Conservation (phyloP, 345 rosid genomes). For the Gossypium mustelinum region DNA sequence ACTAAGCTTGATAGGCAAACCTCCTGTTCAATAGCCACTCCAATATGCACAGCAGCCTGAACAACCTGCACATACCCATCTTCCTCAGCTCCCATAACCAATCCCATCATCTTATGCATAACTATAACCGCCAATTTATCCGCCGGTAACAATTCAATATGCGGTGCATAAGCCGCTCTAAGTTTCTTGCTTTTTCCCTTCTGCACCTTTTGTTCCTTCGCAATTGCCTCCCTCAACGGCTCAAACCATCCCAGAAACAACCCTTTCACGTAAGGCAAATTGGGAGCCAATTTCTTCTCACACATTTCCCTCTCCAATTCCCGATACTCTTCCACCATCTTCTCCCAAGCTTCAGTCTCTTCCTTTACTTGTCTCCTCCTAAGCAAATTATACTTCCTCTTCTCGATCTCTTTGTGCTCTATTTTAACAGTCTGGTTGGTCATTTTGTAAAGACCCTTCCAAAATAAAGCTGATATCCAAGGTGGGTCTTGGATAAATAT, state of each 20-base stretch:
- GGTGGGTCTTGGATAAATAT: constrained; percentile 70
- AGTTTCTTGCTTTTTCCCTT: constrained; percentile 49
- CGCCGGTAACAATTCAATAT: constrained; percentile 68
- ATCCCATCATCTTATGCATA: constrained; percentile 92
- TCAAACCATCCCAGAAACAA: constrained; percentile 91
- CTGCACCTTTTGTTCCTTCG: constrained; percentile 63
- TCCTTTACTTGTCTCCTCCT: constrained; percentile 77
- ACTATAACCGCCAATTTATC: constrained; percentile 94
- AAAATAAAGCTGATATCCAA: constrained; percentile 70
- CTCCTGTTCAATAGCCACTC: constrained; percentile 88
- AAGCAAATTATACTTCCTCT: constrained; percentile 52
- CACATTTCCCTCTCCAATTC: constrained; percentile 73
- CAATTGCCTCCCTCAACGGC: constrained; percentile 74
- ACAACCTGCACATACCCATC: constrained; percentile 75
- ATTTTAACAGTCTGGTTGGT: constrained; percentile 39
- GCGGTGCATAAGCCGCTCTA: constrained; percentile 76
- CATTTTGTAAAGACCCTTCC: constrained; percentile 50
- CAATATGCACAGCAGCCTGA: constrained; percentile 82
- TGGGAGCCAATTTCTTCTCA: constrained; percentile 73
- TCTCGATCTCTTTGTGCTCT: constrained; percentile 51
- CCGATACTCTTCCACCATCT: constrained; percentile 68
- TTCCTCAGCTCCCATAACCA: constrained; percentile 61
- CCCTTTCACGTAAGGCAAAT: constrained; percentile 72
- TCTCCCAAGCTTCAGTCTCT: constrained; percentile 96
- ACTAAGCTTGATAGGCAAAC: constrained; percentile 30